Percentiles rank a stretch among this genome's conserved stretches.
phyloP scores from a whole-genome alignment of 148 eudicot species.

The Nepenthes mirabilis region DNA sequence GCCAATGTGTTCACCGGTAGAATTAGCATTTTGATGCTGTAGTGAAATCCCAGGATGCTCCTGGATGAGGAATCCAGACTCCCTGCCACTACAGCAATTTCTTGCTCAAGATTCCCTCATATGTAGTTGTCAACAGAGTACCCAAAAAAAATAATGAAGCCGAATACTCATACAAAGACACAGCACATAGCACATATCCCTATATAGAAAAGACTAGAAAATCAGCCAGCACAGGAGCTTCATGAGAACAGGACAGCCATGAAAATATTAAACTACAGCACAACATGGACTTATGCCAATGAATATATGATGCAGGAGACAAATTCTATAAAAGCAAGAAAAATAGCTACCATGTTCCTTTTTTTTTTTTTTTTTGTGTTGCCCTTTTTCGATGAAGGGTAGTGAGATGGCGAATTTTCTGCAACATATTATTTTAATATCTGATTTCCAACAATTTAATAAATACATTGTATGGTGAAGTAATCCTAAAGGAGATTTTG shows the following conservation, averaged over 20 bases:
- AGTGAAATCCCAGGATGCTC: constrained; percentile 14
- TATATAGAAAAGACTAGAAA: not conserved
- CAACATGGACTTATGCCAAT: too few species aligned
- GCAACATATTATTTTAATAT: too few species aligned
- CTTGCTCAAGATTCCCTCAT: not conserved
- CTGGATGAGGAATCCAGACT: constrained; percentile 16
- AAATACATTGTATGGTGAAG: too few species aligned
- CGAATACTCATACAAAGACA: not conserved
- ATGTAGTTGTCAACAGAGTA: not conserved
- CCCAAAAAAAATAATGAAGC: not conserved
- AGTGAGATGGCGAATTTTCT: too few species aligned
- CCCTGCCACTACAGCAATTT: constrained; percentile 29
- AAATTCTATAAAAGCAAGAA: too few species aligned
- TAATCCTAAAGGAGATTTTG: too few species aligned
- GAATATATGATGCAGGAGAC: too few species aligned
- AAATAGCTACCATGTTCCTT: too few species aligned
- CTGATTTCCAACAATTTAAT: too few species aligned
- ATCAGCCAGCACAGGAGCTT: not conserved
- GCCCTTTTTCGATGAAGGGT: too few species aligned
- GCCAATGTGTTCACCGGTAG: constrained; percentile 14
- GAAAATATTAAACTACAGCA: too few species aligned
- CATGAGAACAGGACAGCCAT: not conserved
- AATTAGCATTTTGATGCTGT: constrained; percentile 18
- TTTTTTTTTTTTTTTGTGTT: too few species aligned
- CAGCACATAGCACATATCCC: not conserved